Evolutionary conservation across 116 monocot species (phyloP).

Genomic region (Iris pallida): DNA sequence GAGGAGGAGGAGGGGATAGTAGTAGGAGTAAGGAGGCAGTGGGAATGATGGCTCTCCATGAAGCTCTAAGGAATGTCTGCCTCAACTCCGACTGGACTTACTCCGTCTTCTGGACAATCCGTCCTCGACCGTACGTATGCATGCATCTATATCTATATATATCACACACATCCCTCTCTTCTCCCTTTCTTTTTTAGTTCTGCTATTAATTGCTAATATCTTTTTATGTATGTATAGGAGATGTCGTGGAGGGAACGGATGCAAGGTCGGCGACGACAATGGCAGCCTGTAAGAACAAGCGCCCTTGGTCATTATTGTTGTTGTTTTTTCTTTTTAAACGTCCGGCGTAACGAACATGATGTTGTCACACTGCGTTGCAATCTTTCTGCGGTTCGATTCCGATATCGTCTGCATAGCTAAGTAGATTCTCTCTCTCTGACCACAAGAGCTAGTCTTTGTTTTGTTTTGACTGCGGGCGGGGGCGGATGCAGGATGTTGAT

Average conservation of each 20-base stretch:
- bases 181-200: too few species aligned
- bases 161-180: too few species aligned
- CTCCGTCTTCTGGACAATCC: conserved; percentile 99
- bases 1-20: conserved; percentile 24
- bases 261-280: conserved; percentile 97
- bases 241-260: conserved; percentile 86
- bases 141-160: too few species aligned
- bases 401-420: too few species aligned
- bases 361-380: too few species aligned
- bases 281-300: conserved; percentile 97
- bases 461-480: too few species aligned
- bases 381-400: too few species aligned
- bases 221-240: too few species aligned
- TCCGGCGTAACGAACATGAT: too few species aligned
- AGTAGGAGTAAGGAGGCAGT: conserved; percentile 75
- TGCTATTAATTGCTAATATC: too few species aligned
- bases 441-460: too few species aligned
- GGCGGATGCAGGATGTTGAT: conserved; percentile 83
- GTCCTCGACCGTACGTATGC: conserved; percentile 67
- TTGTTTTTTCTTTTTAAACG: not conserved
- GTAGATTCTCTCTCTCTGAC: too few species aligned
- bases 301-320: not conserved
- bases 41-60: conserved; percentile 96
- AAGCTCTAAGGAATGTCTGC: conserved; percentile 86
- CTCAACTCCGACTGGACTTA: conserved; percentile 97